phyloP scores from a whole-genome alignment of 2,329 filamentous ascomycete genomes.

The Exutisphaerella laricina region DNA sequence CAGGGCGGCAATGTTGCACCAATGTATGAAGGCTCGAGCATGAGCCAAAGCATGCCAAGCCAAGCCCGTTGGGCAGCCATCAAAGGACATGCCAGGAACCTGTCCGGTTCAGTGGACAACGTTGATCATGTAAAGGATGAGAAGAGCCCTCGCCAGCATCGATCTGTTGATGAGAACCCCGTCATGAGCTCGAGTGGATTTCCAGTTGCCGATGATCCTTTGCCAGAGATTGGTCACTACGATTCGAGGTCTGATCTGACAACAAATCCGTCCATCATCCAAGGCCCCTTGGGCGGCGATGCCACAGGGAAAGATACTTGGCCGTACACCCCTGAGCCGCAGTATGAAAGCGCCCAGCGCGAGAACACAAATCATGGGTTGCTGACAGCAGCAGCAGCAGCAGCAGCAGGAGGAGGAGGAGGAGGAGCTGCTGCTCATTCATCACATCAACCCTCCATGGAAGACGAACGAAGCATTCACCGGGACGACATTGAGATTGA shows the following conservation, averaged over 20 bases:
- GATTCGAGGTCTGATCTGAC: slow-evolving; percentile 60
- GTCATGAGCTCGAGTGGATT: slow-evolving; percentile 64
- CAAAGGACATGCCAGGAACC: slow-evolving; percentile 38
- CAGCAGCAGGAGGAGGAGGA: slow-evolving; percentile 25
- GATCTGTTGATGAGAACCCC: slow-evolving; percentile 34
- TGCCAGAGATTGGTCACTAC: slow-evolving; percentile 70
- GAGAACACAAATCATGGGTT: slow-evolving; percentile 19
- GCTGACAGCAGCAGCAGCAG: slow-evolving; percentile 25
- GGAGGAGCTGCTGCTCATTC: slow-evolving; percentile 21
- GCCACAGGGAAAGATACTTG: slow-evolving; percentile 46
- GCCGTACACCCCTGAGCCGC: slow-evolving; percentile 32
- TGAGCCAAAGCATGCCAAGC: slow-evolving; percentile 28
- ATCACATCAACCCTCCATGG: slow-evolving; percentile 36
- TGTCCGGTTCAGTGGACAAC: slow-evolving; percentile 23
- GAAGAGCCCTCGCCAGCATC: slow-evolving; percentile 40
- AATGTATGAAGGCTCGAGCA: slow-evolving; percentile 30
- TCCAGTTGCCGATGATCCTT: slow-evolving; percentile 62
- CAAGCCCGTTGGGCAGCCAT: slow-evolving; percentile 35
- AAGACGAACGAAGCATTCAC: slow-evolving; percentile 26
- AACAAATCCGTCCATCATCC: slow-evolving; percentile 79
- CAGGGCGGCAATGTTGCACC: slow-evolving; percentile 21
- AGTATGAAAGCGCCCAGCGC: slow-evolving; percentile 12
- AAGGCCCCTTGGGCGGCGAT: slow-evolving; percentile 63
- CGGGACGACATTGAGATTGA: slow-evolving; percentile 16
- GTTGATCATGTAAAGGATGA: slow-evolving; percentile 41